Evolutionary conservation across 257 asterid species (phyloP), one percentile per base, ranked within the genome.

Genomic region (Avicennia marina): DNA sequence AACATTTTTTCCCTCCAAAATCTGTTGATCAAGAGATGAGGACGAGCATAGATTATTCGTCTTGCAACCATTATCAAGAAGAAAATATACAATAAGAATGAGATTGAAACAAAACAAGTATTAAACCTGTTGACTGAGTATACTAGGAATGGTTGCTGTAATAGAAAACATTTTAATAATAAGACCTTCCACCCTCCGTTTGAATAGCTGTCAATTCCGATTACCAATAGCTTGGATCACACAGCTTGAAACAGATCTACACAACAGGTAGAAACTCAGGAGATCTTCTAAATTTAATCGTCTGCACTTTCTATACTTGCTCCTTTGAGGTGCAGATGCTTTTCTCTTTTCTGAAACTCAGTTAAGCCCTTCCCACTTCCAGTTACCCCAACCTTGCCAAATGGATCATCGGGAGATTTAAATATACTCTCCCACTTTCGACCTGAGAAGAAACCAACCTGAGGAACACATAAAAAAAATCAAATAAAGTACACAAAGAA

Each of bases 331-430:
- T 91, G 98, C 57, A 91, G 77, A 70, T 91, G 98, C 7, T 91
- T 91, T 67, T 91, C 98, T 72, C 98, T 72, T 83, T 69, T 88
- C 78, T 88, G 98, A 53, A 91, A 91, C 34, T 91, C 98, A 0
- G 98, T 91, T 72, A 91, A 70, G 18, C 97, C 97, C 72, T 88
- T 91, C 46, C 97, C 98, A 46, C 95, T 91, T 63, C 98, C 98
- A 2, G 97, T 88, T 33, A 86, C 95, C 42, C 98, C 98, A 29
- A 88, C 98, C 77, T 91, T 91, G 38, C 97, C 98, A 5, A 75
- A 78, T 15, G 95, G 97, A 56, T 91, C 97, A 6, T 86, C 97
- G 2, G 97, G 95, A 56, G 98, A 91, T 67, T 89, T 91, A 60
- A 91, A 88, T 58, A 91, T 91, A 75, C 98, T 89, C 80, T 91